Percentiles rank a stretch among this genome's conserved stretches.
Conservation (phyloP, 116 monocot species). For the Trichopus zeylanicus region DNA sequence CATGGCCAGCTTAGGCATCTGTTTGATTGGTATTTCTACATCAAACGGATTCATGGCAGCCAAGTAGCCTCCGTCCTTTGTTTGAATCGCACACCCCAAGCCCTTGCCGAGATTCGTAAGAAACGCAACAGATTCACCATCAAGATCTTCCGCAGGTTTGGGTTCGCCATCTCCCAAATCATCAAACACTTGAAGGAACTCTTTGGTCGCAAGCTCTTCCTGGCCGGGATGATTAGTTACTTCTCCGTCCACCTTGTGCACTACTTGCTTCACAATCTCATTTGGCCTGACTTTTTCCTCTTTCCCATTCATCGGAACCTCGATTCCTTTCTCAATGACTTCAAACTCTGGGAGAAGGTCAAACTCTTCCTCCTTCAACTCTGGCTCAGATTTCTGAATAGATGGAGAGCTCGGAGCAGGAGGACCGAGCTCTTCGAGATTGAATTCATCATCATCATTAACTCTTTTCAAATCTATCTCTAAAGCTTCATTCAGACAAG, state of each 20-base stretch:
- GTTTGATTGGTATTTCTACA: slow-evolving; percentile 29
- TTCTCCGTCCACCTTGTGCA: slow-evolving; percentile 23
- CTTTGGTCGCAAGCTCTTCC: slow-evolving; percentile 65
- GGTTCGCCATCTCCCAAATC: slow-evolving; percentile 34
- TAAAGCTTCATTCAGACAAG: slow-evolving; percentile 9
- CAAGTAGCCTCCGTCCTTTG: slow-evolving; percentile 85
- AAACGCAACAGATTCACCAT: neutral
- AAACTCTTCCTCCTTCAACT: slow-evolving; percentile 38
- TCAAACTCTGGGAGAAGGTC: slow-evolving; percentile 81
- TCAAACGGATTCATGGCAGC: slow-evolving; percentile 67
- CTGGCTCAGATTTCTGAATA: slow-evolving; percentile 16
- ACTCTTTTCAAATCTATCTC: slow-evolving; percentile 43
- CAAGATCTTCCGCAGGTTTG: neutral
- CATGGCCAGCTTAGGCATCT: slow-evolving; percentile 67
- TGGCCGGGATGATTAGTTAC: slow-evolving; percentile 17
- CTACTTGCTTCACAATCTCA: neutral
- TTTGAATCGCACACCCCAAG: slow-evolving; percentile 63
- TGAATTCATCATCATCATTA: slow-evolving; percentile 94
- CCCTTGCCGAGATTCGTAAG: slow-evolving; percentile 57
- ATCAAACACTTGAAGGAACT: slow-evolving; percentile 77
- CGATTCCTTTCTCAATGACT: slow-evolving; percentile 75
- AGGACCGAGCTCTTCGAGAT: slow-evolving; percentile 48
- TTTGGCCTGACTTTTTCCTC: neutral
- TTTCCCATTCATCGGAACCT: slow-evolving; percentile 27
- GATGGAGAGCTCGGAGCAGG: neutral